Percentiles rank a stretch among this genome's conserved stretches.
phyloP scores from a whole-genome alignment of 2,329 filamentous ascomycete genomes.

The Fusarium luffae region DNA sequence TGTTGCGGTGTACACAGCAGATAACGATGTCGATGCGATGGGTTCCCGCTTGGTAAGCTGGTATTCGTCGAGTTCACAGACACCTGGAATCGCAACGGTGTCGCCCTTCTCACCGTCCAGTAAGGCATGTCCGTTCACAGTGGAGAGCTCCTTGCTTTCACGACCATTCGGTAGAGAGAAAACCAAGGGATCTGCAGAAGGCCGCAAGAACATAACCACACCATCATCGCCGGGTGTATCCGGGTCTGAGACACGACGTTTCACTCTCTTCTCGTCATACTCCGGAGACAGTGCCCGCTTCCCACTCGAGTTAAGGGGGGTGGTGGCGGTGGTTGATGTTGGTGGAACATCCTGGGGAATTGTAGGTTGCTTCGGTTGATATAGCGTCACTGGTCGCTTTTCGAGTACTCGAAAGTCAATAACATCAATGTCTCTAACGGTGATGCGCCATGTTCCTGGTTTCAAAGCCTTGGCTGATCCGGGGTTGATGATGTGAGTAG shows the following conservation, averaged over 20 bases:
- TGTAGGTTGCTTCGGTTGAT: conserved; percentile 47
- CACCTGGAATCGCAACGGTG: conserved; percentile 60
- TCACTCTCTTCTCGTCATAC: conserved; percentile 58
- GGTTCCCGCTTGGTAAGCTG: conserved; percentile 65
- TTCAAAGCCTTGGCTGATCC: conserved; percentile 58
- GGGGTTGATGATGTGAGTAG: conserved; percentile 58
- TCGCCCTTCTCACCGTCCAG: conserved; percentile 63
- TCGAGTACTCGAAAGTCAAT: conserved; percentile 69
- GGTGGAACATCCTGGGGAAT: conserved; percentile 45
- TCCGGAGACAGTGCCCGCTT: conserved; percentile 63
- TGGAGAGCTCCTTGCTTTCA: conserved; percentile 60
- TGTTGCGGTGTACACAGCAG: conserved; percentile 66
- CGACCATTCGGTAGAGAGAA: conserved; percentile 62
- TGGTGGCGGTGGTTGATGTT: conserved; percentile 49
- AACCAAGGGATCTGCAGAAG: conserved; percentile 61
- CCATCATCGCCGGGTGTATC: conserved; percentile 54
- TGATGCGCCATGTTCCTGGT: conserved; percentile 69
- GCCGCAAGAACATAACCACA: conserved; percentile 66
- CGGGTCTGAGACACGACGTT: conserved; percentile 53
- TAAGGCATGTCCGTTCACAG: conserved; percentile 61
- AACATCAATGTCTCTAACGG: conserved; percentile 60
- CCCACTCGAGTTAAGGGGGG: conserved; percentile 55
- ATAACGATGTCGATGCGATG: conserved; percentile 66
- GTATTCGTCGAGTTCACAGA: conserved; percentile 64
- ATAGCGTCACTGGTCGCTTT: conserved; percentile 60